These are phyloP conservation scores for Myotisia sp. DNA, from an alignment of 2,329 filamentous ascomycete species.

Conservation along the genomic window DNA sequence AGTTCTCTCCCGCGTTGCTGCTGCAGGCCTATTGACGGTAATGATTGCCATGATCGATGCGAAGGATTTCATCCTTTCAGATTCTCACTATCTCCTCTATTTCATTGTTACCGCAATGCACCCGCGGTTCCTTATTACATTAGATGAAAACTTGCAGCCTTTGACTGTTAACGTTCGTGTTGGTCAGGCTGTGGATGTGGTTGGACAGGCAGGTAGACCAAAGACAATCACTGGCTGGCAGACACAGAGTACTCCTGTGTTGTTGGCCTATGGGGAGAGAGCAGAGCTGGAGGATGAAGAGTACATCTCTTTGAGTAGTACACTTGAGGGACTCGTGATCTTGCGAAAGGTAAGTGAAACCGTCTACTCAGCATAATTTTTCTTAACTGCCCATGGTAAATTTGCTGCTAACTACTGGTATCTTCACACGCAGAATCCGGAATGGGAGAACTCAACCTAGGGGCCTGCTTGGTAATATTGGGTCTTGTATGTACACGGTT, in stretches of 20 bases:
- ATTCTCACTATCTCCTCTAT: constrained; percentile 87
- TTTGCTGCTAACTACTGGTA: constrained; percentile 14
- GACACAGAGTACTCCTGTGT: constrained; percentile 95
- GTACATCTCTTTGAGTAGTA: constrained; percentile 83
- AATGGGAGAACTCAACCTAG: constrained; percentile 27
- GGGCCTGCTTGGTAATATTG: not conserved
- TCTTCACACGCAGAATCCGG: constrained; percentile 27
- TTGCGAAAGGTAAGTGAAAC: constrained; percentile 69
- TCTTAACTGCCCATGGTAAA: constrained; percentile 7
- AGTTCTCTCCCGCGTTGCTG: constrained; percentile 80
- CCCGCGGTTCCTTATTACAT: constrained; percentile 86
- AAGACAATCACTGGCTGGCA: constrained; percentile 99
- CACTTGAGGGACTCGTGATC: constrained; percentile 87
- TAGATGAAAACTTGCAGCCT: constrained; percentile 88
- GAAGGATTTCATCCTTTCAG: constrained; percentile 63
- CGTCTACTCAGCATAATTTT: not conserved
- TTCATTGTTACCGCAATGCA: constrained; percentile 95
- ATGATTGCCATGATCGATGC: constrained; percentile 90
- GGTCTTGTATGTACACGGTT: constrained; percentile 3
- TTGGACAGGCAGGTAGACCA: constrained; percentile 87
- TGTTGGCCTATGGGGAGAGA: constrained; percentile 86
- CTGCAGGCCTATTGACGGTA: constrained; percentile 77
- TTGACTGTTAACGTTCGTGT: constrained; percentile 92
- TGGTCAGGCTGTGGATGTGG: constrained; percentile 94
- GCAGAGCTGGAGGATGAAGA: constrained; percentile 96